Percentiles rank a stretch among this genome's conserved stretches.
Evolutionary conservation across 352 stramenopile species (phyloP).

Genomic region (Aphanomyces cochlioides): DNA sequence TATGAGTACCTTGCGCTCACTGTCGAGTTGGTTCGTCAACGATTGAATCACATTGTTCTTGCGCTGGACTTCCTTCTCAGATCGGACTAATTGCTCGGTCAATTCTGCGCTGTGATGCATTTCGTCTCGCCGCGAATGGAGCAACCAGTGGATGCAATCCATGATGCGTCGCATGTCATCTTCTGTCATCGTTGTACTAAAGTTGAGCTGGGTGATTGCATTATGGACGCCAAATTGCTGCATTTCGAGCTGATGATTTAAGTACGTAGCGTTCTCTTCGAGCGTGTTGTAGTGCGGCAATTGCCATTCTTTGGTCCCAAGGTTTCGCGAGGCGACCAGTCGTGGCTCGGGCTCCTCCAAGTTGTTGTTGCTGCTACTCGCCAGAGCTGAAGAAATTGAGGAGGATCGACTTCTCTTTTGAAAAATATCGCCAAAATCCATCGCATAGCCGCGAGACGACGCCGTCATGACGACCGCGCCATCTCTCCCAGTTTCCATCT

Average conservation of each 20-base stretch:
- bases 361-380: neutral
- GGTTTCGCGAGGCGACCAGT: neutral
- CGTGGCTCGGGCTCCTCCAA: neutral
- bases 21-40: conserved; percentile 48
- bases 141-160: conserved; percentile 68
- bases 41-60: conserved; percentile 46
- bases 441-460: conserved; percentile 7
- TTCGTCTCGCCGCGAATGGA: conserved; percentile 54
- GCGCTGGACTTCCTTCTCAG: conserved; percentile 56
- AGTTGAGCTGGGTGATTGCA: neutral
- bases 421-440: conserved; percentile 27
- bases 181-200: conserved; percentile 31
- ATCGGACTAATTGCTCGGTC: conserved; percentile 41
- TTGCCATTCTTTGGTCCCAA: conserved; percentile 18
- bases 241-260: conserved; percentile 20
- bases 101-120: conserved; percentile 49
- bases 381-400: neutral
- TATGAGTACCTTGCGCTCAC: conserved; percentile 28
- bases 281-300: conserved; percentile 18
- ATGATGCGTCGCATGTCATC: conserved; percentile 46
- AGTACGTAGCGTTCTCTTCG: conserved; percentile 23
- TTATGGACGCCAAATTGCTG: conserved; percentile 11
- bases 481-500: conserved; percentile 3
- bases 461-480: conserved; percentile 13
- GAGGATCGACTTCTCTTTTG: neutral